Evolutionary conservation across 2,329 filamentous ascomycete genomes (phyloP), one percentile per base, ranked within the genome.

Genomic region (Phoma sp.): DNA sequence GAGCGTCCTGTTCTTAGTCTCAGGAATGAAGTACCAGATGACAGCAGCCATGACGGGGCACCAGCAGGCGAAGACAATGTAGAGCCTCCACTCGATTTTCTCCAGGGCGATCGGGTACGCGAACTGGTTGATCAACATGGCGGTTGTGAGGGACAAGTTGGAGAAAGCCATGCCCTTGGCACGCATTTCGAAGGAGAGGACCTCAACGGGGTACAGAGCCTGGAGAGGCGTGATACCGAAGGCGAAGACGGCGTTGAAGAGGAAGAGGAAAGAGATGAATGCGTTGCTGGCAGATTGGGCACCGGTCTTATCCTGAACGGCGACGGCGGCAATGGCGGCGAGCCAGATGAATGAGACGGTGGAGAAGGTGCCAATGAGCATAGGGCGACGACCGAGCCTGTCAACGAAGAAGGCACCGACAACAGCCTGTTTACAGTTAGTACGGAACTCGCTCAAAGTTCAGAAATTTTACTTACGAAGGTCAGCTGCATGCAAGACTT

Each of bases 141-240:
- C 67, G 9, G 58, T 46, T 12, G 51, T 67, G 38, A 67, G 46
- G 0, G 65, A 43, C 25, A 80, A 73, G 39, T 79, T 78, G 57
- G 79, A 79, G 58, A 80, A 74, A 6, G 76, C 77, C 74, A 80
- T 80, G 2, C 80, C 79, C 59, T 81, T 82, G 2, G 79, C 79
- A 14, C 80, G 71, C 0, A 70, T 77, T 52, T 79, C 77, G 52
- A 80, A 81, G 5, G 76, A 72, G 14, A 82, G 67, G 60, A 77
- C 79, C 57, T 82, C 79, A n/a, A 81, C 78, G 0, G 78, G 76
- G 59, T 81, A 82, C 2, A 82, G 59, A 11, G 77, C 77, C 60
- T 80, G 78, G 15, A 81, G 65, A 2, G 79, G 78, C 6, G 77
- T 79, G 49, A 77, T 79, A 5, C 73, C 74, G 6, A 71, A 68